Conservation (phyloP, 148 eudicot genomes). For the Camellia sinensis region DNA sequence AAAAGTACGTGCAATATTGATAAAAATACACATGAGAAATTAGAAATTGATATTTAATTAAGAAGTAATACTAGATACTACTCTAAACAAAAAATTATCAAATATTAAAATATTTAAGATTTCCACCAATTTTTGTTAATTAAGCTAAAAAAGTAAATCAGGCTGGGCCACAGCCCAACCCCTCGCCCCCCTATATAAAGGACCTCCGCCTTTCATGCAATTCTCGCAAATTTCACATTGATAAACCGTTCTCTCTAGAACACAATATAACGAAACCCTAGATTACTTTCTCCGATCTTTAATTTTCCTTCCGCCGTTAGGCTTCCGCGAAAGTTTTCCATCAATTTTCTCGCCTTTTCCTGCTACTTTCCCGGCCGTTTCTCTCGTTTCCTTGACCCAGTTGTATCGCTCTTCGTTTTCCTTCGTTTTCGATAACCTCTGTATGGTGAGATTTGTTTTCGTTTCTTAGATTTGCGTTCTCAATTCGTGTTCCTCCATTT, state of each 20-base stretch:
- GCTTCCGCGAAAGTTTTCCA: not conserved
- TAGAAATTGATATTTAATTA: not conserved
- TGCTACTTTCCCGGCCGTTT: not conserved
- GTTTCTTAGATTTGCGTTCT: conserved; percentile 27
- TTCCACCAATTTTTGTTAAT: too few species aligned
- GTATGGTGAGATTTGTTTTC: conserved; percentile 45
- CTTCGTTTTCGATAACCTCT: conserved; percentile 15
- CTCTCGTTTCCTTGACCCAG: conserved; percentile 9
- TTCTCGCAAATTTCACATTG: conserved; percentile 51
- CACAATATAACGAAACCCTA: not conserved
- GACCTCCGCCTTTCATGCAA: conserved; percentile 42
- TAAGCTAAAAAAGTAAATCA: not conserved
- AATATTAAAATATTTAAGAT: too few species aligned
- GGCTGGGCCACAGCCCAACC: conserved; percentile 3
- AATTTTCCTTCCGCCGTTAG: conserved; percentile 24
- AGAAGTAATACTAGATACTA: too few species aligned
- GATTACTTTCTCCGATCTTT: not conserved
- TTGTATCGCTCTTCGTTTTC: not conserved
- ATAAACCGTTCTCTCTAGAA: conserved; percentile 11
- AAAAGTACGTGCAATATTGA: too few species aligned
- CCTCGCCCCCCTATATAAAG: conserved; percentile 40
- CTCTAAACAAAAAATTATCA: too few species aligned
- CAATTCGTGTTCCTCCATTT: not conserved
- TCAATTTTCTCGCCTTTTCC: not conserved
- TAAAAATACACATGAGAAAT: not conserved